These are phyloP conservation scores for Pythium sukuiense DNA, from an alignment of 352 stramenopile species.

Conservation along the genomic window DNA sequence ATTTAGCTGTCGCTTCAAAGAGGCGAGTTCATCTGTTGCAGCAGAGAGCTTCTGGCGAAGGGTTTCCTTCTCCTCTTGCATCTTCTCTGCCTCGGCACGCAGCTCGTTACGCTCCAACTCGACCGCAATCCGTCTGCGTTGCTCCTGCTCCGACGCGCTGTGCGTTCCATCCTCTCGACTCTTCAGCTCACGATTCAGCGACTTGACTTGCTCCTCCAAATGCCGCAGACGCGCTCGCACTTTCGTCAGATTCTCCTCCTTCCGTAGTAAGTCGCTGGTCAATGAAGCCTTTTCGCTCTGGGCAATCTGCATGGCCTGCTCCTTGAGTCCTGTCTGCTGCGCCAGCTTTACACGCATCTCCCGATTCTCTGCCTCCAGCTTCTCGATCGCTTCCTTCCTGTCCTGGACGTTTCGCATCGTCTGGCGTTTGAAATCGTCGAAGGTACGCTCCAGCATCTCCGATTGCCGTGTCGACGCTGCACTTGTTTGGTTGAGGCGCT, in stretches of 20 bases:
- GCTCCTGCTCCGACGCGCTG: constrained; percentile 10
- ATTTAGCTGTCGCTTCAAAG: constrained; percentile 21
- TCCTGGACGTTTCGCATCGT: constrained; percentile 43
- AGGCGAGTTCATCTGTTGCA: constrained; percentile 20
- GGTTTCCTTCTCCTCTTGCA: constrained; percentile 22
- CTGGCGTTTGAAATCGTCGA: constrained; percentile 48
- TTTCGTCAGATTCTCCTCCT: constrained; percentile 26
- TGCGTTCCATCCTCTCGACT: constrained; percentile 13
- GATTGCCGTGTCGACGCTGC: constrained; percentile 18
- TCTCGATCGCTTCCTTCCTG: constrained; percentile 41
- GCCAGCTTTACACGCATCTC: constrained; percentile 15
- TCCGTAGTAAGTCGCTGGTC: constrained; percentile 23
- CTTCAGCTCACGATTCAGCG: constrained; percentile 22
- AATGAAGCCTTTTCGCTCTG: constrained; percentile 26
- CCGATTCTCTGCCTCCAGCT: constrained; percentile 42
- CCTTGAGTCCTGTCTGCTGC: constrained; percentile 23
- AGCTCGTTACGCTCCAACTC: constrained; percentile 21
- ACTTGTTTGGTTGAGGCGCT: constrained; percentile 14
- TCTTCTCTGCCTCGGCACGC: constrained; percentile 7
- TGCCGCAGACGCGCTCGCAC: constrained; percentile 18
- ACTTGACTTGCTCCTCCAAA: constrained; percentile 28
- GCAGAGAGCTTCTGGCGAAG: constrained; percentile 15
- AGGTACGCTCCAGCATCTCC: constrained; percentile 26
- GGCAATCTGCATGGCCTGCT: constrained; percentile 27
- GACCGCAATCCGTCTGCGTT: constrained; percentile 10